Conservation (phyloP, 768 basidiomycete species). For the Boletus speciosus region DNA sequence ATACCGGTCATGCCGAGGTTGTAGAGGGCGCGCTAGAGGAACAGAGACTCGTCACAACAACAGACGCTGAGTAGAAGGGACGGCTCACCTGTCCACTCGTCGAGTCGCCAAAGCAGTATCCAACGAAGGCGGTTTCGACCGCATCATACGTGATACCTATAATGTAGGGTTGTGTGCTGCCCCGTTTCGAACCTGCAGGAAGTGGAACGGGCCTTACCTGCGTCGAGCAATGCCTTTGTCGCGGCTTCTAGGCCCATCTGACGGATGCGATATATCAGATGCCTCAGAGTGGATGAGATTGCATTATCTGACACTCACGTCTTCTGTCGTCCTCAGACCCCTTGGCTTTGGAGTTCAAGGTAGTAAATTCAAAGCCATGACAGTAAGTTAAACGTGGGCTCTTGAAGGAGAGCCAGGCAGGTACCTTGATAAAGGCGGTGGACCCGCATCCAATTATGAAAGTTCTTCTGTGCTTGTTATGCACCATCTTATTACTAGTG, state of each 20-base stretch:
- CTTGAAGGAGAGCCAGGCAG: neutral
- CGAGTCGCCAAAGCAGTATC: slow-evolving; percentile 79
- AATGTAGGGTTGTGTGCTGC: neutral
- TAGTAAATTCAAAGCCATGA: neutral
- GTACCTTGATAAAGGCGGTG: slow-evolving; percentile 21
- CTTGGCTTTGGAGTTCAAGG: slow-evolving; percentile 47
- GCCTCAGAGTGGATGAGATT: neutral
- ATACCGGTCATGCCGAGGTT: slow-evolving; percentile 81
- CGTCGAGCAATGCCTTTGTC: slow-evolving; percentile 83
- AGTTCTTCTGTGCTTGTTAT: slow-evolving; percentile 8
- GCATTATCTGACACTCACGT: slow-evolving; percentile 41
- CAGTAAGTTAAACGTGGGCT: neutral
- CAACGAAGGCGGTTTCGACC: slow-evolving; percentile 72
- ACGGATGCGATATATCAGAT: neutral
- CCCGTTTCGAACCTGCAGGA: neutral
- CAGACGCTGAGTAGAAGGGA: neutral
- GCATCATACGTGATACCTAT: slow-evolving; percentile 80
- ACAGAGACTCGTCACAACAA: neutral
- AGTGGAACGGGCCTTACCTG: slow-evolving; percentile 43
- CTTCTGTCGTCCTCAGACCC: slow-evolving; percentile 63
- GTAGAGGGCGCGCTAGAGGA: slow-evolving; percentile 65
- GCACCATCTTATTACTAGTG: neutral
- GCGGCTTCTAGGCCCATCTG: slow-evolving; percentile 87
- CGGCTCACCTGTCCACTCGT: slow-evolving; percentile 65
- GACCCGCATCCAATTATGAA: slow-evolving; percentile 21